Conservation (phyloP, 345 rosid species). For the Durio zibethinus region DNA sequence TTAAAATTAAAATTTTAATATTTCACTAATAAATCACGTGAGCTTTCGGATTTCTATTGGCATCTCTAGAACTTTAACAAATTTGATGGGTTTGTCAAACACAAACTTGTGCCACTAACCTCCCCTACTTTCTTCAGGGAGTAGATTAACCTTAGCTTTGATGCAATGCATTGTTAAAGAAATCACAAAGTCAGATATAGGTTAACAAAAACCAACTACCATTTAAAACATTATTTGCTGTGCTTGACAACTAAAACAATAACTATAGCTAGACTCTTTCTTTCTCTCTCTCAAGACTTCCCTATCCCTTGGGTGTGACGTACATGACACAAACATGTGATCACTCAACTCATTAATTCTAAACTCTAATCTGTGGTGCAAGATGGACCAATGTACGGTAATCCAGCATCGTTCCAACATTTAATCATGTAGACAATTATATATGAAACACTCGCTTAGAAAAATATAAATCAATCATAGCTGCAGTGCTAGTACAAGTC, state of each 20-base stretch:
- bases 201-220: background rate
- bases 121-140: background rate
- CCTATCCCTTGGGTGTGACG: background rate
- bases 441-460: background rate
- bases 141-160: background rate
- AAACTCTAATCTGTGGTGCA: background rate
- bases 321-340: background rate
- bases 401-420: background rate
- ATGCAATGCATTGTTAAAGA: background rate
- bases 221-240: background rate
- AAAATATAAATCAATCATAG: background rate
- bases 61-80: too few relatives aligned
- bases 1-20: too few relatives aligned
- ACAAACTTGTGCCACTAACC: too few relatives aligned
- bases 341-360: background rate
- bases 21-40: too few relatives aligned
- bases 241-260: background rate
- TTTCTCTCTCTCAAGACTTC: too few relatives aligned
- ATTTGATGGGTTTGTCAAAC: background rate
- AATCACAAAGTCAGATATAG: background rate
- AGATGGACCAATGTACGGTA: background rate
- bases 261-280: background rate
- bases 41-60: too few relatives aligned
- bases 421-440: background rate
- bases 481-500: background rate